phyloP scores from a whole-genome alignment of 495 filamentous ascomycete genomes.

The Pyrenopolyporus hunteri region DNA sequence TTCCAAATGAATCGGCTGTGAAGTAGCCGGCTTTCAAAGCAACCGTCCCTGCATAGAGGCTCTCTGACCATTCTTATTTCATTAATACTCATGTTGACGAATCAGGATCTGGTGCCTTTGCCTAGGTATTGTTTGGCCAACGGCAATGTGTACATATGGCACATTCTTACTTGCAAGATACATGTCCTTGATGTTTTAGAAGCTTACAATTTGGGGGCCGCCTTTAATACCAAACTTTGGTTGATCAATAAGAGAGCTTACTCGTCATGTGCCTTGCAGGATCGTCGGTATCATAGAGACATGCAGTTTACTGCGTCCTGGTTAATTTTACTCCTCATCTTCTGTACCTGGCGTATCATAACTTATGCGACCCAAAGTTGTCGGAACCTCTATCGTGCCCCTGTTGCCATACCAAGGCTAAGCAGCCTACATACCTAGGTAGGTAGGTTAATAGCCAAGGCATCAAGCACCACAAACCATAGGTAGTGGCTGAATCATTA shows the following conservation, averaged over 20 bases:
- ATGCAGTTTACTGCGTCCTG: slow-evolving; percentile 21
- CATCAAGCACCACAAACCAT: not conserved
- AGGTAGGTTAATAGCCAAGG: not conserved
- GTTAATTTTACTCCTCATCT: slow-evolving; percentile 23
- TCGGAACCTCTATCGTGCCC: not conserved
- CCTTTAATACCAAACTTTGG: not conserved
- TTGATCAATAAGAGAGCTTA: not conserved
- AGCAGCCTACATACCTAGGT: not conserved
- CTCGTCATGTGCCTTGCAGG: slow-evolving; percentile 33
- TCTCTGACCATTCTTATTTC: no score
- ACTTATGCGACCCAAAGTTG: slow-evolving; percentile 15
- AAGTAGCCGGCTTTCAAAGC: no score
- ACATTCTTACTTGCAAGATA: no score
- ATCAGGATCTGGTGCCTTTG: no score
- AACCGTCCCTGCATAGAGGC: no score
- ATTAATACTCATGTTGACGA: no score
- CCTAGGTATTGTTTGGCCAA: no score
- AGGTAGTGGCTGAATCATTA: not conserved
- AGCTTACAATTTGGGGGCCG: slow-evolving; percentile 30
- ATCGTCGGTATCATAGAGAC: slow-evolving; percentile 15
- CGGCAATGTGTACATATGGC: no score
- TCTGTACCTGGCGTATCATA: slow-evolving; percentile 20
- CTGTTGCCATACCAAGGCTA: not conserved
- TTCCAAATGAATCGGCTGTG: no score
- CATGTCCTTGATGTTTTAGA: no score